Conservation (phyloP, 1,284 basidiomycete genomes). For the Rhodotorula mucilaginosa region DNA sequence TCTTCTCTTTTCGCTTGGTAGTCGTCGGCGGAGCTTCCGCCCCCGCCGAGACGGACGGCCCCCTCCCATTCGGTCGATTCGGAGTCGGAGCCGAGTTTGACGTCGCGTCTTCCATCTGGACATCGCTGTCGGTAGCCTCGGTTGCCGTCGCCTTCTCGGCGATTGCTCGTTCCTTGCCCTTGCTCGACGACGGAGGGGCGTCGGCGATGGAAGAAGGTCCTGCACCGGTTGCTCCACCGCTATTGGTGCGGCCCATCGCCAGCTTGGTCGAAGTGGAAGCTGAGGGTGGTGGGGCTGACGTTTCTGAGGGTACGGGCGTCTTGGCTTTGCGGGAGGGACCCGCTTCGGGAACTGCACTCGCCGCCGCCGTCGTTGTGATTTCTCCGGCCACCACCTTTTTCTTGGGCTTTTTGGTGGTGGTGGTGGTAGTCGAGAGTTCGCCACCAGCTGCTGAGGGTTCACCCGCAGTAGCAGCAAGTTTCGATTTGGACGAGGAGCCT, state of each 20-base stretch:
- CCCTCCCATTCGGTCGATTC: background rate
- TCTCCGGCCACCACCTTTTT: background rate
- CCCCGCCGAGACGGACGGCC: no score
- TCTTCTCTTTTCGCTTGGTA: background rate
- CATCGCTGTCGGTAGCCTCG: background rate
- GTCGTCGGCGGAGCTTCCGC: no score
- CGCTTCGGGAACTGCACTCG: background rate
- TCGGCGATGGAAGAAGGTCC: no score
- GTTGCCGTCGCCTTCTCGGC: background rate
- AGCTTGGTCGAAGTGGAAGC: no score
- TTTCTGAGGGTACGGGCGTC: background rate
- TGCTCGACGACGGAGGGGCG: background rate
- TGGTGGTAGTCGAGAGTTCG: background rate
- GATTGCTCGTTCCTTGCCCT: background rate
- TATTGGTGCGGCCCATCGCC: no score
- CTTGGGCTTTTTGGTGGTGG: slow-evolving; percentile 4
- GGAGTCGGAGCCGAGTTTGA: background rate
- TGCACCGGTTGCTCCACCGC: no score
- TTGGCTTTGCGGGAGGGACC: background rate
- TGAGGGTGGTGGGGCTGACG: no score
- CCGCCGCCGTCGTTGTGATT: background rate
- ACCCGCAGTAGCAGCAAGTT: background rate
- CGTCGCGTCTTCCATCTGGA: background rate
- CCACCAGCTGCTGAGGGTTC: background rate
- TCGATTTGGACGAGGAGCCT: background rate